Conservation (phyloP, 192 early-diverging fungal species). For the Podila minutissima region DNA sequence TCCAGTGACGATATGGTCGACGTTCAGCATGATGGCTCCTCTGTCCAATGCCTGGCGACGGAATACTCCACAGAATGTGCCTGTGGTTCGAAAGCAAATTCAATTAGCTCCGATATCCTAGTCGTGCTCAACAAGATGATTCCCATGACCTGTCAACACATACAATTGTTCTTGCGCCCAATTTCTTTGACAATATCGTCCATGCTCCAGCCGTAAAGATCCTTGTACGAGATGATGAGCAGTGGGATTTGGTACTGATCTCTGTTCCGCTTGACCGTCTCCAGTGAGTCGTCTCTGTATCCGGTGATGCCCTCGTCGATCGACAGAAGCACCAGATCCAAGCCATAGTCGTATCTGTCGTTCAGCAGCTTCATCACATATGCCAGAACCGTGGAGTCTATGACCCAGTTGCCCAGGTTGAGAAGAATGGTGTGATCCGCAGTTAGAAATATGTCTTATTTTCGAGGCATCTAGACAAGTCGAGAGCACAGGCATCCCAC, state of each 20-base stretch:
- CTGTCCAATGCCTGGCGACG: conserved; percentile 96
- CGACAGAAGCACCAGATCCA: conserved; percentile 91
- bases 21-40: conserved; percentile 88
- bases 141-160: neutral
- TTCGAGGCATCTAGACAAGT: neutral
- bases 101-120: neutral
- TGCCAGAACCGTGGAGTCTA: conserved; percentile 96
- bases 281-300: conserved; percentile 97
- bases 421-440: too few species aligned
- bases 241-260: conserved; percentile 94
- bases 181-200: conserved; percentile 95
- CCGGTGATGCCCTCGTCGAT: conserved; percentile 98
- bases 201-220: conserved; percentile 99
- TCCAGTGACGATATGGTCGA: conserved; percentile 97
- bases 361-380: conserved; percentile 95
- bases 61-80: conserved; percentile 98
- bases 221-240: conserved; percentile 92
- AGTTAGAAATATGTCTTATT: neutral
- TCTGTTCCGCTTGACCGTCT: conserved; percentile 97
- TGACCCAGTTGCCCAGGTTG: neutral
- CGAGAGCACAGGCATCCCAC: neutral
- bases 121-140: neutral
- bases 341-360: conserved; percentile 90
- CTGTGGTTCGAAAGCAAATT: conserved; percentile 7
- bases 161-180: conserved; percentile 97